These are phyloP conservation scores for Camellia sinensis DNA, from an alignment of 148 eudicot species.

Conservation along the genomic window DNA sequence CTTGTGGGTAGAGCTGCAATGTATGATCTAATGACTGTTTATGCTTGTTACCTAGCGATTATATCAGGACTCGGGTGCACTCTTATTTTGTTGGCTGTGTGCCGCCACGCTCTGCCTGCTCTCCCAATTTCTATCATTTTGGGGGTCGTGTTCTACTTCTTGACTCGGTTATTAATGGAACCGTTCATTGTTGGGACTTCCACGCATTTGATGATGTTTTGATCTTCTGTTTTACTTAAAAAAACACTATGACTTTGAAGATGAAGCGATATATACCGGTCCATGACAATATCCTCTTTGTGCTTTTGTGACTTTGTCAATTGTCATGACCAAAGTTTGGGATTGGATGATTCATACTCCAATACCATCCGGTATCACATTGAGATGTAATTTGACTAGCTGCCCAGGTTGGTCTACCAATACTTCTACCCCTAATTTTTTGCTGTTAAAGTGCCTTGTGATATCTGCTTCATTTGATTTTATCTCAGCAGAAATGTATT, in stretches of 20 bases:
- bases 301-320: background rate
- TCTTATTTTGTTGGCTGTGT: constrained; percentile 75
- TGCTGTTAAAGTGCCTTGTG: background rate
- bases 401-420: background rate
- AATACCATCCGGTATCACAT: background rate
- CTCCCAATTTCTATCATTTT: constrained; percentile 85
- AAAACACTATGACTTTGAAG: background rate
- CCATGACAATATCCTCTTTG: background rate
- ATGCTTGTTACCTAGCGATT: constrained; percentile 97
- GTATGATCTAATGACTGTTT: constrained; percentile 98
- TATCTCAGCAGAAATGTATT: background rate
- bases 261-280: background rate
- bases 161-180: constrained; percentile 91
- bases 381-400: constrained; percentile 3
- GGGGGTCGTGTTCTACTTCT: constrained; percentile 83
- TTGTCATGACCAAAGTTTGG: background rate
- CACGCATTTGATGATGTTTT: constrained; percentile 86
- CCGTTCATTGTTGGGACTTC: constrained; percentile 89
- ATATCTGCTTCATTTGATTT: background rate
- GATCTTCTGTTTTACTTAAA: constrained; percentile 13
- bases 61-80: constrained; percentile 94
- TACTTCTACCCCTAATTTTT: background rate
- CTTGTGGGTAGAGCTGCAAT: constrained; percentile 98
- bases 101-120: constrained; percentile 85
- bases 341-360: background rate